Evolutionary conservation across 345 rosid species (phyloP).

Genomic region (Heritiera fomes): DNA sequence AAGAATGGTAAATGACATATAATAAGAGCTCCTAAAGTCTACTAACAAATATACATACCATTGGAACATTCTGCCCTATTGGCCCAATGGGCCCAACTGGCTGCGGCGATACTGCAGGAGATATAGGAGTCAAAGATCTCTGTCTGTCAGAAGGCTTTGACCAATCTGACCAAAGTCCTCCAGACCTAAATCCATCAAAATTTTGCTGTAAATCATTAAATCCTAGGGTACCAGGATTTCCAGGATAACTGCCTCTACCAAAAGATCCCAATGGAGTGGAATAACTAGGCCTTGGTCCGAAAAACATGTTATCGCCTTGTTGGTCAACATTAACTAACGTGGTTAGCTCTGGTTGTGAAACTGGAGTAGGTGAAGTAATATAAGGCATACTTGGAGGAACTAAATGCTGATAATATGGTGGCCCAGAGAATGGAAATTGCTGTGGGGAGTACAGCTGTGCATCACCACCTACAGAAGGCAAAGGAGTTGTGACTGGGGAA

Average conservation of each 20-base stretch:
- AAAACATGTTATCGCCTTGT: conserved; percentile 65
- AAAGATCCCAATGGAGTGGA: conserved; percentile 70
- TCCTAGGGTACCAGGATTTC: conserved; percentile 61
- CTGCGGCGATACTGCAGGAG: conserved; percentile 78
- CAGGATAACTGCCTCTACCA: conserved; percentile 52
- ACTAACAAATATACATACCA: conserved; percentile 48
- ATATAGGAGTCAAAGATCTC: conserved; percentile 57
- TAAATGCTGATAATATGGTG: conserved; percentile 69
- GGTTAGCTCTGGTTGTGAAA: conserved; percentile 65
- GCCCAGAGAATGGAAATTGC: conserved; percentile 70
- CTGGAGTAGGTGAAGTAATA: conserved; percentile 62
- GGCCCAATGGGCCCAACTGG: conserved; percentile 65
- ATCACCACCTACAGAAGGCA: conserved; percentile 69
- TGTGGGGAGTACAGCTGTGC: conserved; percentile 70
- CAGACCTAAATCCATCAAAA: conserved; percentile 67
- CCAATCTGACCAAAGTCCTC: conserved; percentile 86
- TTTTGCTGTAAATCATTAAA: conserved; percentile 73
- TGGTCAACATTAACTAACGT: conserved; percentile 59
- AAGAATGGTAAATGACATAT: not conserved
- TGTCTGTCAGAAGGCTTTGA: conserved; percentile 70
- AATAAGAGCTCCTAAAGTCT: conserved; percentile 1
- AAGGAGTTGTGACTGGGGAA: conserved; percentile 81
- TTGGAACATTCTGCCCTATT: conserved; percentile 61
- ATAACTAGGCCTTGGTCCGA: conserved; percentile 70
- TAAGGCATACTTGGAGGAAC: conserved; percentile 71